Evolutionary conservation across 805 yeast species (phyloP), one percentile per base, ranked within the genome.

Genomic region (Candida suzukii): DNA sequence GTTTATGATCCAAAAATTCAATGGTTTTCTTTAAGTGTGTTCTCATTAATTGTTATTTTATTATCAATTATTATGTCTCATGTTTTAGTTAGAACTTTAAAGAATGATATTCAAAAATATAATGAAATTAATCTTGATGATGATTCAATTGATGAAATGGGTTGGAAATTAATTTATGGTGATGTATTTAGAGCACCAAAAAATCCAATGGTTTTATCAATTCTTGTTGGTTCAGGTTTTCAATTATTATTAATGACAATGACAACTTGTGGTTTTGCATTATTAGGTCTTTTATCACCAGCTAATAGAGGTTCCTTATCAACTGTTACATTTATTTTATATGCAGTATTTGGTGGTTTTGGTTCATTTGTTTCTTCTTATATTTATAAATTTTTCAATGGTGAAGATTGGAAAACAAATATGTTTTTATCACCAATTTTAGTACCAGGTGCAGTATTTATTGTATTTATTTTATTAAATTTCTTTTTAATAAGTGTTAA

Each of bases 121-220:
- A 91, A 91, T 58, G 95, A 86, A 58, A 75, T 91, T 48, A 88
- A 85, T 57, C 72, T 91, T 52, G 93, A 85, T 57, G 88, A 82
- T 52, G 95, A 85, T 43, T 76, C 88, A 40, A 80, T 87, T 47
- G 96, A 88, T 55, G 98, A 93, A 60, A 75, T 88, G 57, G 99
- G 99, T 31, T 93, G 99, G 99, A 93, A 93, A 60, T 73, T 93
- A 48, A 82, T 88, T 31, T 95, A 90, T 54, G 98, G 97, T 46
- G 98, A 91, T 60, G 88, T 91, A 25, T 91, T 91, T 68, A 77
- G 98, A 61, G 66, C 90, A 9, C 98, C 98, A 34, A 59, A 69
- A 39, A 67, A 74, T 49, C 71, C 83, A 41, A 72, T 88, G 74
- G 44, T 85, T 6, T 71, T 88, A 45, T 83, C 96, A 2, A 78